Percentiles rank a stretch among this genome's conserved stretches.
Conservation (phyloP, 164 flowering plant genomes). For the Tetracentron sinense region DNA sequence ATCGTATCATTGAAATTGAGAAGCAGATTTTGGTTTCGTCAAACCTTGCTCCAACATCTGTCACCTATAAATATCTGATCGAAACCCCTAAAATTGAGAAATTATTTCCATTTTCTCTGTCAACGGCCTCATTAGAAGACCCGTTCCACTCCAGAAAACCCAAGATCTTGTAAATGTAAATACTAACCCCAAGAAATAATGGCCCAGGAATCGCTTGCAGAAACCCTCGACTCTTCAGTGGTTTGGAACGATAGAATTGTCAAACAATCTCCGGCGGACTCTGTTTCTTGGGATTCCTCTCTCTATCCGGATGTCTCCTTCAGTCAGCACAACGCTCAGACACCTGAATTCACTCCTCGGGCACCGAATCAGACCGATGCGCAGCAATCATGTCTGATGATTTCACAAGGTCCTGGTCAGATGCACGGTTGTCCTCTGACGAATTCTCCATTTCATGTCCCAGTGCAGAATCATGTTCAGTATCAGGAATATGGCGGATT, state of each 20-base stretch:
- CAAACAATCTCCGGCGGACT: conserved; percentile 9
- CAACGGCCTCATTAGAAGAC: no score
- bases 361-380: conserved; percentile 19
- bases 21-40: no score
- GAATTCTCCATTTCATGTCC: conserved; percentile 28
- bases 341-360: conserved; percentile 76
- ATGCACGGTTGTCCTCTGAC: conserved; percentile 37
- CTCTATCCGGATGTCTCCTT: conserved; percentile 42
- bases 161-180: background rate
- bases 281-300: conserved; percentile 32
- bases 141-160: background rate
- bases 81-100: no score
- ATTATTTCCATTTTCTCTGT: no score
- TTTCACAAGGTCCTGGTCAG: conserved; percentile 23
- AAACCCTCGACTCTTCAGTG: conserved; percentile 21
- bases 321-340: conserved; percentile 69
- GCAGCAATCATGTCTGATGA: conserved; percentile 20
- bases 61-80: no score
- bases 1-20: no score
- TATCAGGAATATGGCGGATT: conserved; percentile 22
- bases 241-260: conserved; percentile 4
- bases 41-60: no score
- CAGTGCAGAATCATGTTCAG: conserved; percentile 28
- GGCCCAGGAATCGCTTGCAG: background rate
- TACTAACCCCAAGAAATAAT: background rate